Evolutionary conservation across 768 basidiomycete genomes (phyloP), one percentile per base, ranked within the genome.

Genomic region (Astraeus odoratus): DNA sequence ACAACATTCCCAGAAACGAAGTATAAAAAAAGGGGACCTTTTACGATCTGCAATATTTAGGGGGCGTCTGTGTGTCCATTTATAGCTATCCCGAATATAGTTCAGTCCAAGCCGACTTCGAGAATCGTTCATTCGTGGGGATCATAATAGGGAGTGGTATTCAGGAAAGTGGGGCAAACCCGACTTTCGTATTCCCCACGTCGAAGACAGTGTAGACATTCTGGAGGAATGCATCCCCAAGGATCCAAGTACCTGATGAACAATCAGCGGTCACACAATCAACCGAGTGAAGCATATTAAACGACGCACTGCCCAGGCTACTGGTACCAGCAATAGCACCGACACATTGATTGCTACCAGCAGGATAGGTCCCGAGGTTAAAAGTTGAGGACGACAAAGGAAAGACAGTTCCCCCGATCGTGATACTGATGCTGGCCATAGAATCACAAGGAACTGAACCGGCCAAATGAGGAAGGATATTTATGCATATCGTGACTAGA

Each of bases 141-240:
- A n/a, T n/a, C n/a, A n/a, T n/a, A n/a, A n/a, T n/a, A n/a, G n/a
- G n/a, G n/a, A n/a, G n/a, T n/a, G 16, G 24, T 20, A 20, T 27
- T 61, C 48, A 58, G 38, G 51, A 50, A 31, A 61, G 55, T 6
- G 51, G 31, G 29, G 72, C 72, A 49, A 74, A 73, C 4, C 73
- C 70, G 15, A 74, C 67, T 25, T 53, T 60, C 4, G 33, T 43
- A n/a, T 64, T 59, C 4, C 62, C 69, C 16, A 68, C 45, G 49
- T 75, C 69, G 50, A 75, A 76, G 9, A 61, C 59, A 7, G 72
- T 63, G 50, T 73, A 78, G 22, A 74, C 70, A 42, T 69, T 72
- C 52, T 60, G 66, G 49, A 76, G 49, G 62, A 77, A 74, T 9
- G 59, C 53, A 25, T 66, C 67, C 5, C 69, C 69, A 22, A 70